phyloP scores from a whole-genome alignment of 305 asterid genomes.

The Rubia tinctorum region DNA sequence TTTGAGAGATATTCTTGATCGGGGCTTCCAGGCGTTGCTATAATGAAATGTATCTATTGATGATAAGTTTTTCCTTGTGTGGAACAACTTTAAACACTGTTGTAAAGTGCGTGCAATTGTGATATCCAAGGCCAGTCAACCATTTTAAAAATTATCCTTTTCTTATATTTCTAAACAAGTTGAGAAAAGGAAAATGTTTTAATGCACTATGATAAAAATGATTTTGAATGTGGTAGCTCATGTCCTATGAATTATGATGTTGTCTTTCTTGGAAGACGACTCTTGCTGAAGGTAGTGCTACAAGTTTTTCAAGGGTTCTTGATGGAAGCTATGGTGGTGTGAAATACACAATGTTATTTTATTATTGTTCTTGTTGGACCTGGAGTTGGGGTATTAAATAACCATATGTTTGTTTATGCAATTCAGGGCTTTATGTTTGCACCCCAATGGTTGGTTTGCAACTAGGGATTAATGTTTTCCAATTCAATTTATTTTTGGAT shows the following conservation, averaged over 20 bases:
- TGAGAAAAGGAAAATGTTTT: background rate
- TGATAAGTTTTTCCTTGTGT: background rate
- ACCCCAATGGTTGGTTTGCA: background rate
- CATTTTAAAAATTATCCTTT: background rate
- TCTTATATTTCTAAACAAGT: background rate
- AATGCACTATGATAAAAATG: no score
- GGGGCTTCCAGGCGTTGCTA: background rate
- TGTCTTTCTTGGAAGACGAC: background rate
- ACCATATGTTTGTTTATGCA: background rate
- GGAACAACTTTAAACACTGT: background rate
- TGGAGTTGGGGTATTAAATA: background rate
- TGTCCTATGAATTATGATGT: no score
- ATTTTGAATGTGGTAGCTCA: background rate
- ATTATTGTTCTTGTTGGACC: background rate
- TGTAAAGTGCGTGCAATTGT: background rate
- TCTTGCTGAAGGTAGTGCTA: background rate
- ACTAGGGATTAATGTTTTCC: background rate
- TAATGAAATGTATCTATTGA: background rate
- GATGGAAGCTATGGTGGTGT: background rate
- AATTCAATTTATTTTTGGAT: background rate
- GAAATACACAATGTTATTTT: no score
- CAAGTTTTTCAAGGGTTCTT: background rate
- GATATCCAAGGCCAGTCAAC: background rate
- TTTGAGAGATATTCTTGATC: no score
- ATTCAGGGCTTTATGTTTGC: background rate